A percentile compares a stretch with the other conserved stretches of the same genome.
phyloP scores from a whole-genome alignment of 306 rosid species.

The Datisca glomerata region DNA sequence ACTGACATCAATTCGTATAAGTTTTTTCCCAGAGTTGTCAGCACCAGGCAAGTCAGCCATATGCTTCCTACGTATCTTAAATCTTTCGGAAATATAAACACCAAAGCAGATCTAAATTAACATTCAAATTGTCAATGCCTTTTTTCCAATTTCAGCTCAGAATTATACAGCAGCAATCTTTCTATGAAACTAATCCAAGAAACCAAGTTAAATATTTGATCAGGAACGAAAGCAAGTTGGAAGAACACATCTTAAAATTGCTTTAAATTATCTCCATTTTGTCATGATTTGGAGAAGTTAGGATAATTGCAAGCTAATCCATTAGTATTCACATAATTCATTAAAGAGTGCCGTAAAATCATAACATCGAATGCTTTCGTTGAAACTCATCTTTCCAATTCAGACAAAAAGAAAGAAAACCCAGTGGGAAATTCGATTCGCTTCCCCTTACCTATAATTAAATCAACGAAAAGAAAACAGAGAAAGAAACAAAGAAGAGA shows the following conservation, averaged over 20 bases:
- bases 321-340: no score
- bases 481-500: no score
- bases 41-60: constrained; percentile 38
- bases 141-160: neutral
- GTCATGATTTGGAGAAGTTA: no score
- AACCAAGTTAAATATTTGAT: no score
- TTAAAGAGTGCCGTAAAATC: no score
- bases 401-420: neutral
- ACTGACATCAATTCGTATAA: constrained; percentile 47
- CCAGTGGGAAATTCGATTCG: neutral
- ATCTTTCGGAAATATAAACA: constrained; percentile 14
- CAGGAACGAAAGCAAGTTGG: no score
- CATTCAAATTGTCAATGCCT: neutral
- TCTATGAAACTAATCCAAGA: no score
- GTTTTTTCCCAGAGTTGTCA: constrained; percentile 34
- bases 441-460: neutral
- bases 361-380: no score
- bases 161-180: no score
- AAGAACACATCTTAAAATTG: neutral
- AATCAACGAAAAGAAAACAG: neutral
- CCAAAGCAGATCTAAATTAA: neutral
- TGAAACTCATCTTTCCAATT: no score
- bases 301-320: no score
- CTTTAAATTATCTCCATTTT: neutral
- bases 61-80: constrained; percentile 26